phyloP scores from a whole-genome alignment of 768 basidiomycete genomes.

The Strobilomyces confusus region DNA sequence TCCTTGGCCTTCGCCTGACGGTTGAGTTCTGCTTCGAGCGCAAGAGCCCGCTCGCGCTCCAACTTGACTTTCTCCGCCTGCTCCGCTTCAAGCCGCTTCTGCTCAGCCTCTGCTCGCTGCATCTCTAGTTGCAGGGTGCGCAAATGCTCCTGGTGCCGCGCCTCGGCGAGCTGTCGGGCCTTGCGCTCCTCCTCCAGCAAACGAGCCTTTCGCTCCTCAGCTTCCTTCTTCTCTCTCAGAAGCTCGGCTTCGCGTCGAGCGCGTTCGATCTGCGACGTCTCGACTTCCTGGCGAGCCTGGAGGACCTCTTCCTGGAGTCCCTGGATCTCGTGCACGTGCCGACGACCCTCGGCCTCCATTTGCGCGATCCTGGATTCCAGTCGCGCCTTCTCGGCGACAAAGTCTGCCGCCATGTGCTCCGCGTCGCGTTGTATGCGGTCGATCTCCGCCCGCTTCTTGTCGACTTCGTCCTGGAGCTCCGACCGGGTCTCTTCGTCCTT shows the following conservation, averaged over 20 bases:
- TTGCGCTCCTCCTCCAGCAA: constrained; percentile 31
- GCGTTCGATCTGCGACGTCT: constrained; percentile 27
- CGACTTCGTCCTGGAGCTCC: constrained; percentile 44
- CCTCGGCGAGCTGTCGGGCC: constrained; percentile 25
- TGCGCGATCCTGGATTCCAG: constrained; percentile 26
- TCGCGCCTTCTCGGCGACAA: constrained; percentile 34
- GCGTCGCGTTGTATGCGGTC: constrained; percentile 38
- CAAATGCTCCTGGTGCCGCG: constrained; percentile 28
- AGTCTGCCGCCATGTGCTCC: constrained; percentile 38
- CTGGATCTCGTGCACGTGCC: constrained; percentile 15
- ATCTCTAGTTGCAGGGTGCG: constrained; percentile 26
- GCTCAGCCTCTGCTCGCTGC: constrained; percentile 23
- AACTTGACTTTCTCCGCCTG: constrained; percentile 24
- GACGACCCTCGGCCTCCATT: constrained; percentile 27
- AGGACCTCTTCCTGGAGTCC: constrained; percentile 28
- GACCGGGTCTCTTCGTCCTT: constrained; percentile 45
- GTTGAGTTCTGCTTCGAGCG: constrained; percentile 28
- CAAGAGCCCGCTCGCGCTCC: constrained; percentile 30
- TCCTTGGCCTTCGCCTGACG: constrained; percentile 21
- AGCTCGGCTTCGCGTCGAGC: constrained; percentile 27
- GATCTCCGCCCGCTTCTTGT: constrained; percentile 43
- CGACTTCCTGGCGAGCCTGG: constrained; percentile 25
- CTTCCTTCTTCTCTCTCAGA: constrained; percentile 21
- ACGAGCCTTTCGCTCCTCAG: constrained; percentile 28
- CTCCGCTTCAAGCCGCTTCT: constrained; percentile 17